Evolutionary conservation across 2,329 filamentous ascomycete genomes (phyloP).

Genomic region (Hypoxylon sp.): DNA sequence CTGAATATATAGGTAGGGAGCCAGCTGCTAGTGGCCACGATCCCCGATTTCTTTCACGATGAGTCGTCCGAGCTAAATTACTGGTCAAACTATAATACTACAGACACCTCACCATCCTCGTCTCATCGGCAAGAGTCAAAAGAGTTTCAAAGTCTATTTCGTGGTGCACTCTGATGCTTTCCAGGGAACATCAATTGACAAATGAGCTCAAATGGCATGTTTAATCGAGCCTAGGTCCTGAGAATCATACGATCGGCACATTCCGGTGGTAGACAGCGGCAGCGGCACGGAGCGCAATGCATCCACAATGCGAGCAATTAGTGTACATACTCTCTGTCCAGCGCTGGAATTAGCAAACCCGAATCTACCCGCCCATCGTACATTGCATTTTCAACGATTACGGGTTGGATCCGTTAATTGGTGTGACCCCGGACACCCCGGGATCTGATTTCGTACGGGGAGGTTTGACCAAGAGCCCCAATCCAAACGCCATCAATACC

Average conservation of each 20-base stretch:
- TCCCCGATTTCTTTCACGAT: constrained; percentile 9
- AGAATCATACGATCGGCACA: constrained; percentile 39
- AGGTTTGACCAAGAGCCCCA: not conserved
- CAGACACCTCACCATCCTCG: constrained; percentile 40
- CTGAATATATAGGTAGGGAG: constrained; percentile 35
- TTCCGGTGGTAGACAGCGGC: constrained; percentile 21
- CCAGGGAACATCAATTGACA: constrained; percentile 21
- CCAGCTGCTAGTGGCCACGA: constrained; percentile 6
- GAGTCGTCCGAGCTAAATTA: constrained; percentile 29
- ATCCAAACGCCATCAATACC: not conserved
- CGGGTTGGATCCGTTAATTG: not conserved
- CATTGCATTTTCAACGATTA: not conserved
- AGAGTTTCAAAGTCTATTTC: constrained; percentile 38
- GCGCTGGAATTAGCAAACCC: not conserved
- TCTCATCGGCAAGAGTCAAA: constrained; percentile 31
- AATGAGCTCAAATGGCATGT: constrained; percentile 36
- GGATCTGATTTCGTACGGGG: not conserved
- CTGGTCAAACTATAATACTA: constrained; percentile 32
- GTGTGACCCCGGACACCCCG: not conserved
- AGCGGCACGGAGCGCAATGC: constrained; percentile 11
- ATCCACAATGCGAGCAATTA: not conserved
- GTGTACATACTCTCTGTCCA: not conserved
- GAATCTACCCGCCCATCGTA: not conserved
- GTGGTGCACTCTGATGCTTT: constrained; percentile 30
- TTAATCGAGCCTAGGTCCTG: constrained; percentile 22